Base-by-base conservation (phyloP, 169 alveolate genomes). In the Babesia ovis region DNA sequence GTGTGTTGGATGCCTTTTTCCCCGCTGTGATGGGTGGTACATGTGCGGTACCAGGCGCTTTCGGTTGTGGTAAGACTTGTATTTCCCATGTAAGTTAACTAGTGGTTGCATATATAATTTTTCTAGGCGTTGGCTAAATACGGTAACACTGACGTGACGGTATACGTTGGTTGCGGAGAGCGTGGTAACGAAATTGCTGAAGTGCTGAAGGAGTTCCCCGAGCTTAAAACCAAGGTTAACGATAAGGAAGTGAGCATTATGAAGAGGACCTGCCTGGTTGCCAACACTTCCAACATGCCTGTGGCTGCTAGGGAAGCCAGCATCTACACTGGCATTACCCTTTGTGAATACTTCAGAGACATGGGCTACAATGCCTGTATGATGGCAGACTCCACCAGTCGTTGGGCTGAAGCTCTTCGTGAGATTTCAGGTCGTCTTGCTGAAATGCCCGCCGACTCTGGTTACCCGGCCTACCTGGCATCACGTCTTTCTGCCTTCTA, bases 241-340 rank as follows among this genome's bases (percentile, higher is more conserved):
- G 94, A 91, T 41, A 86, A 90, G 85, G 92, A 83, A 23, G 98
- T 96, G 69, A 95, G 96, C 64, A 98, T 98, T 80, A 98, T 98
- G 99, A 95, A 97, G 90, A 93, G 99, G 70, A 98, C 99, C 54
- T 96, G 99, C 61, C 90, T 98, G 73, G 99, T 98, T 54, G 99
- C 99, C 54, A 98, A 98, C 87, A 97, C 99, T 27, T 97, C 99
- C 18, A 98, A 98, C 91, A 98, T 98, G 99, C 99, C 99, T 16
- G 99, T 98, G 80, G 99, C 99, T 16, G 99, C 99, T 25, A 95
- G 99, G 91, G 99, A 98, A 90, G 99, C 99, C 50, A 95, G 99
- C 37, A 95, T 97, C 58, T 97, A 96, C 83, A 96, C 99, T 3
- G 99, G 99, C 31, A 97, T 98, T 70, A 96, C 99, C 18, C 89